phyloP scores from a whole-genome alignment of 495 filamentous ascomycete genomes.

The Aspergillus funiculosus region DNA sequence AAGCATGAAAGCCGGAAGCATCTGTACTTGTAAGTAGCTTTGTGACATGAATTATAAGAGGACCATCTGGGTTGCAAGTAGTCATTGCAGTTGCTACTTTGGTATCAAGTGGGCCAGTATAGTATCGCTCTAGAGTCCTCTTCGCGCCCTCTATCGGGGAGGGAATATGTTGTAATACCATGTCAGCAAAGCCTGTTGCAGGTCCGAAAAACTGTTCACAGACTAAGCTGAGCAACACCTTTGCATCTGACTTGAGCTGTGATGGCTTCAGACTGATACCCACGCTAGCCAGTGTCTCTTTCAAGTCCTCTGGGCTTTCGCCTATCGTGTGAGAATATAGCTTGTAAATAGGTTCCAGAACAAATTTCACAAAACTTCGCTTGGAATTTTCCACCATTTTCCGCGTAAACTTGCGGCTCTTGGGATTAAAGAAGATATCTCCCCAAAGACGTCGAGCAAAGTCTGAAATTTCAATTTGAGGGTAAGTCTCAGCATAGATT shows the following conservation, averaged over 20 bases:
- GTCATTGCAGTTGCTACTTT: slow-evolving; percentile 75
- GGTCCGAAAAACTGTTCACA: slow-evolving; percentile 95
- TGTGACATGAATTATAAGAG: slow-evolving; percentile 81
- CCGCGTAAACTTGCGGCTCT: slow-evolving; percentile 81
- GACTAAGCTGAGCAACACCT: slow-evolving; percentile 78
- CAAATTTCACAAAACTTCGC: slow-evolving; percentile 87
- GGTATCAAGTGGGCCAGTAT: slow-evolving; percentile 91
- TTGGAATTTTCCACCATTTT: slow-evolving; percentile 74
- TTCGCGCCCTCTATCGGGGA: slow-evolving; percentile 77
- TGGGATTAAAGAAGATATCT: slow-evolving; percentile 92
- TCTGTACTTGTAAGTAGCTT: slow-evolving; percentile 88
- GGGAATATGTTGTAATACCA: slow-evolving; percentile 85
- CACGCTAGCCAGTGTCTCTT: slow-evolving; percentile 68
- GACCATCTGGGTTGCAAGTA: slow-evolving; percentile 81
- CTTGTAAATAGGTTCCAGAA: slow-evolving; percentile 96
- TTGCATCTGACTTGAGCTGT: slow-evolving; percentile 83
- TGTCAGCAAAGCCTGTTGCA: slow-evolving; percentile 88
- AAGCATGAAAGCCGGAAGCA: slow-evolving; percentile 79
- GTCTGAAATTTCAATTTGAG: slow-evolving; percentile 69
- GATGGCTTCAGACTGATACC: slow-evolving; percentile 86
- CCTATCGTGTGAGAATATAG: slow-evolving; percentile 94
- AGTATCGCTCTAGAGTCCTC: slow-evolving; percentile 73
- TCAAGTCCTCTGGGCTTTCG: slow-evolving; percentile 81
- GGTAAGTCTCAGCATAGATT: slow-evolving; percentile 90
- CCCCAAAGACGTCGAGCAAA: slow-evolving; percentile 86